Evolutionary conservation across 2,329 filamentous ascomycete species (phyloP).

Genomic region (Coniochaeta hoffmannii): DNA sequence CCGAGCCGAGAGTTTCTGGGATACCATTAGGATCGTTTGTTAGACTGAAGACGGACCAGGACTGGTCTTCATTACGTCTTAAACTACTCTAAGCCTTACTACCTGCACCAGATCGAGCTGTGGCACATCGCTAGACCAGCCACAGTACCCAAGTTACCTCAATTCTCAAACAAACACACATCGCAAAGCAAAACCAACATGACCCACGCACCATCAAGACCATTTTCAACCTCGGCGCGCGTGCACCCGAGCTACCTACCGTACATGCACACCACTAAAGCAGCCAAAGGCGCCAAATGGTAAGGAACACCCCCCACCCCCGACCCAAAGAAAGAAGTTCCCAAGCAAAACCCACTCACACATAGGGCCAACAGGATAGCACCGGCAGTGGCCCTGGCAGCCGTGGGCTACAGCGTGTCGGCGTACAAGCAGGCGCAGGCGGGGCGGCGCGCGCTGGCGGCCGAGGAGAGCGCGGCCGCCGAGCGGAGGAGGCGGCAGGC

Average conservation of each 20-base stretch:
- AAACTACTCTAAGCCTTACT: no score
- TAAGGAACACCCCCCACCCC: slow-evolving; percentile 4
- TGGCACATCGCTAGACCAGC: not conserved
- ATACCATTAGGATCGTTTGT: no score
- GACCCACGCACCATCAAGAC: not conserved
- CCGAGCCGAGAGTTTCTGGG: no score
- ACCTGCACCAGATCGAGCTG: not conserved
- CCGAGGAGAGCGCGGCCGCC: slow-evolving; percentile 10
- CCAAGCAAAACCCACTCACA: slow-evolving; percentile 2
- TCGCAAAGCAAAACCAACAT: not conserved
- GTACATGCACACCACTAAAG: slow-evolving; percentile 17
- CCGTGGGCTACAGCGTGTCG: slow-evolving; percentile 17
- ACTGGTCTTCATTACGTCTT: no score
- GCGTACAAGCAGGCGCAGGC: slow-evolving; percentile 12
- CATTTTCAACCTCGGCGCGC: slow-evolving; percentile 16
- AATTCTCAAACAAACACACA: not conserved
- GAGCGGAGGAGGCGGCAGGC: slow-evolving; percentile 9
- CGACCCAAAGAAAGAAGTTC: not conserved
- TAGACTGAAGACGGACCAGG: no score
- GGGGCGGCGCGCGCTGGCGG: not conserved
- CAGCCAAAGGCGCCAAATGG: slow-evolving; percentile 14
- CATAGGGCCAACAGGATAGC: slow-evolving; percentile 12
- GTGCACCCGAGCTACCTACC: slow-evolving; percentile 23
- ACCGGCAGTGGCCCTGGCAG: slow-evolving; percentile 14
- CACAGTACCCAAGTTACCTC: not conserved